Percentiles rank a stretch among this genome's conserved stretches.
Conservation (phyloP, 331 rosid species). For the Arachis monticola region DNA sequence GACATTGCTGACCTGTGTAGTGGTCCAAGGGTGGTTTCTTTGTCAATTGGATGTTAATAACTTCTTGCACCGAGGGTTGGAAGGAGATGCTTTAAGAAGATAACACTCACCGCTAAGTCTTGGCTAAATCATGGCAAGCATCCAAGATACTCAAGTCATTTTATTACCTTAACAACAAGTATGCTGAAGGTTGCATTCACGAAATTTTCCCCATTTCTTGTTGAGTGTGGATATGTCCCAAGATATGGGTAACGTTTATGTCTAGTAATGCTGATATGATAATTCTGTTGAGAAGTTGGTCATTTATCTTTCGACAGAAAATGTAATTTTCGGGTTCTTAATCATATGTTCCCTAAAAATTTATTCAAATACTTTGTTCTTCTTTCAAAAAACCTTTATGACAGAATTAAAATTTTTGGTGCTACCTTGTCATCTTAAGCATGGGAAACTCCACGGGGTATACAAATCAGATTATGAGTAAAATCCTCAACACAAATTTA, state of each 20-base stretch:
- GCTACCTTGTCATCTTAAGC: conserved; percentile 11
- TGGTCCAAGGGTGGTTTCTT: too few species aligned
- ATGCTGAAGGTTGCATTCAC: neutral
- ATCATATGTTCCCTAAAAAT: neutral
- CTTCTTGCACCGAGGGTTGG: too few species aligned
- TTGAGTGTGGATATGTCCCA: neutral
- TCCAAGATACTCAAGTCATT: neutral
- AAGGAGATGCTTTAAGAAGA: too few species aligned
- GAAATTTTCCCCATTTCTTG: neutral
- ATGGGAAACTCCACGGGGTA: conserved; percentile 10
- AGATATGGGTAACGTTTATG: neutral
- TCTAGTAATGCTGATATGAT: neutral
- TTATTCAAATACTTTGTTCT: neutral
- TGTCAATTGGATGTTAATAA: too few species aligned
- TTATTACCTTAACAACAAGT: neutral
- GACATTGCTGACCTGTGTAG: too few species aligned
- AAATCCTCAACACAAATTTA: neutral
- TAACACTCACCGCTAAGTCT: neutral
- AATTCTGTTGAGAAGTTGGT: neutral
- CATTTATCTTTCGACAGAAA: neutral
- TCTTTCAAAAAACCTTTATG: neutral
- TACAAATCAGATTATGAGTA: conserved; percentile 11
- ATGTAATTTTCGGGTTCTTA: neutral
- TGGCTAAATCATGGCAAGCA: neutral
- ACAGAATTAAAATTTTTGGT: neutral